Base-by-base conservation (phyloP, 1,284 basidiomycete genomes). In the Malassezia slooffiae region DNA sequence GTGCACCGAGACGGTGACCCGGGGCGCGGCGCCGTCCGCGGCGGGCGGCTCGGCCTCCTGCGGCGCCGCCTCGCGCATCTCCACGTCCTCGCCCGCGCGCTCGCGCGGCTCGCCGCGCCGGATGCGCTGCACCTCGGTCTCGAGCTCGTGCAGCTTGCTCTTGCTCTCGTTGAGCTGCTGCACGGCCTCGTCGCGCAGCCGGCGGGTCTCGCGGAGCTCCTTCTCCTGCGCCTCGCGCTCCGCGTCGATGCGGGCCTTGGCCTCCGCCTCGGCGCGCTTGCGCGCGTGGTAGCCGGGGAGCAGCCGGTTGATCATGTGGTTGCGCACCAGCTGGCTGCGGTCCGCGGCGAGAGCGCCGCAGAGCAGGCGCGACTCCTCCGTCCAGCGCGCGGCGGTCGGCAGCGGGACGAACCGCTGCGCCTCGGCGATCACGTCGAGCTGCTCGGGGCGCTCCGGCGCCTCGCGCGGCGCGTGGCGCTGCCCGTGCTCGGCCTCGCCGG, bases 331-430 rank as follows among this genome's bases (percentile, higher is more conserved):
- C 13, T 74, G 73, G n/a, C 79, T 74, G 16, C 87, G 76, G 55
- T 82, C 79, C 20, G 75, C 72, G 13, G 80, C 77, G 47, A 82
- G 80, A 56, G 80, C 77, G 26, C 83, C 80, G 47, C 88, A 80
- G 12, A 87, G 74, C 40, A 85, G 81, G 57, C 82, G 83, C 43
- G 79, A 79, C 70, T 93, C 90, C 60, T 95, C 89, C 1, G 77
- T 73, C 90, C 91, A 96, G 34, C 91, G 79, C 60, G 85, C 82
- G n/a, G 81, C 67, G 0, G 91, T 95, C 9, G 72, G 82, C 47
- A 85, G 72, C 3, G 89, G 89, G 9, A 67, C 55, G 55, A 74
- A 75, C 12, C 73, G 72, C 16, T 63, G 54, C 5, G 69, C 59
- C 13, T 58, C 50, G 1, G 58, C 49, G 7, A 69, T 62, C n/a